Evolutionary conservation across 225 moss, liverwort and hornwort species (phyloP).

Genomic region (Bryoerythrophyllum caledonicum): DNA sequence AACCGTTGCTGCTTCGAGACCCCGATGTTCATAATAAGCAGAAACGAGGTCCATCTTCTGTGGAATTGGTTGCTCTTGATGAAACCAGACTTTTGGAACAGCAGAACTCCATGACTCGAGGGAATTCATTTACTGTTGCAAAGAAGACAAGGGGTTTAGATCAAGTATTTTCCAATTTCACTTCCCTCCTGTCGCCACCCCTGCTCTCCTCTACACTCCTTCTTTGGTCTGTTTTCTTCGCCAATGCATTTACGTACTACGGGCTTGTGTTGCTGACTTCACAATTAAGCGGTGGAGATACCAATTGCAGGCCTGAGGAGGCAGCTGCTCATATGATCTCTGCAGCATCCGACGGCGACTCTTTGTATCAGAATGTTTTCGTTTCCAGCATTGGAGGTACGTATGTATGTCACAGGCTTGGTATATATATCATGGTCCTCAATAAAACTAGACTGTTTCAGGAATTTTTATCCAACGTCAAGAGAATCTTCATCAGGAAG

Average conservation of each 20-base stretch:
- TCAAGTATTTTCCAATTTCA: constrained; percentile 55
- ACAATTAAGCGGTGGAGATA: constrained; percentile 71
- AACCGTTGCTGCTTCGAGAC: constrained; percentile 20
- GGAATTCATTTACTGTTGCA: too few relatives aligned
- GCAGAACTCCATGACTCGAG: too few relatives aligned
- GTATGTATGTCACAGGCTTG: too few relatives aligned
- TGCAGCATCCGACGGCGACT: constrained; percentile 28
- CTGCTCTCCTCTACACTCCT: constrained; percentile 73
- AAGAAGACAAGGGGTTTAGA: constrained; percentile 22
- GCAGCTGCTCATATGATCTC: constrained; percentile 25
- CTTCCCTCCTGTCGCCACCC: constrained; percentile 67
- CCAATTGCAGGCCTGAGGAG: constrained; percentile 53
- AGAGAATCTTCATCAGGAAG: too few relatives aligned
- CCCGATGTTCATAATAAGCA: too few relatives aligned
- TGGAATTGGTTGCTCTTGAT: constrained; percentile 35
- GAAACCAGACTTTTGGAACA: constrained; percentile 30
- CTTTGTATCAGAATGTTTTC: constrained; percentile 66
- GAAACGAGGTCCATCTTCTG: constrained; percentile 2
- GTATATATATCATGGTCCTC: too few relatives aligned
- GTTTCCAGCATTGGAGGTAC: constrained; percentile 83
- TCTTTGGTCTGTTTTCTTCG: constrained; percentile 88
- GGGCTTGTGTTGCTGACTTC: constrained; percentile 90
- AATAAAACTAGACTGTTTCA: too few relatives aligned
- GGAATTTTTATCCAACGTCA: too few relatives aligned
- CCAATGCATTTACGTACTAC: constrained; percentile 93